Percentiles rank a stretch among this genome's conserved stretches.
Conservation (phyloP, 352 stramenopile genomes). For the Phytopythium chamaehyphon region DNA sequence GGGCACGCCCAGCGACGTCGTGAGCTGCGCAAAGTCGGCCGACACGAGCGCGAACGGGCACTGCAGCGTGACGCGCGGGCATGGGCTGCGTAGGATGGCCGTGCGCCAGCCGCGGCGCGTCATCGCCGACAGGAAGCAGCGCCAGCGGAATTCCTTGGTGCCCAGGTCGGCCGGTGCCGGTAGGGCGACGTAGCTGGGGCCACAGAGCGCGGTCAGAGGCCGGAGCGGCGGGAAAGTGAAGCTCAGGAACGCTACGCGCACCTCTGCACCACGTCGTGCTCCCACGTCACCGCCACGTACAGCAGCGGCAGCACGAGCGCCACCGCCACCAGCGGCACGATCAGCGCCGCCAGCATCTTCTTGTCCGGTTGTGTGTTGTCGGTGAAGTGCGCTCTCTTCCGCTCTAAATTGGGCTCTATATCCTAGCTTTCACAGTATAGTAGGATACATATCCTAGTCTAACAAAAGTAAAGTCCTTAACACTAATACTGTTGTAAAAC, state of each 20-base stretch:
- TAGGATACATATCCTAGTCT: no score
- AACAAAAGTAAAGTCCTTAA: no score
- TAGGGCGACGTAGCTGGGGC: constrained; percentile 43
- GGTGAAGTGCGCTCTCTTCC: no score
- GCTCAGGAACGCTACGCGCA: constrained; percentile 12
- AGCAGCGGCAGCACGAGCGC: constrained; percentile 55
- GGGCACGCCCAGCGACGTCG: constrained; percentile 64
- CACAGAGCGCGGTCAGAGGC: no score
- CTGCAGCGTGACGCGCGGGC: constrained; percentile 72
- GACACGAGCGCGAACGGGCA: constrained; percentile 66
- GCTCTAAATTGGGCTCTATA: no score
- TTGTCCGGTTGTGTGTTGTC: background rate
- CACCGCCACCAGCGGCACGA: constrained; percentile 41
- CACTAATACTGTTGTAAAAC: no score
- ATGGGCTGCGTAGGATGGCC: constrained; percentile 47
- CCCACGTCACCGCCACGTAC: constrained; percentile 73
- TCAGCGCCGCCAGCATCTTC: constrained; percentile 23
- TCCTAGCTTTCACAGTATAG: no score
- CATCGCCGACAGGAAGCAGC: constrained; percentile 58
- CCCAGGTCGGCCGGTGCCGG: constrained; percentile 68
- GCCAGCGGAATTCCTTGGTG: constrained; percentile 77
- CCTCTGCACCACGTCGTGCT: constrained; percentile 66
- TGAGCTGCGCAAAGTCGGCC: constrained; percentile 77
- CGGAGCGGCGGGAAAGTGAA: no score
- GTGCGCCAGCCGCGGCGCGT: constrained; percentile 55